Evolutionary conservation across 2,329 filamentous ascomycete genomes (phyloP), one percentile per base, ranked within the genome.

Genomic region (Endothia cerciana): DNA sequence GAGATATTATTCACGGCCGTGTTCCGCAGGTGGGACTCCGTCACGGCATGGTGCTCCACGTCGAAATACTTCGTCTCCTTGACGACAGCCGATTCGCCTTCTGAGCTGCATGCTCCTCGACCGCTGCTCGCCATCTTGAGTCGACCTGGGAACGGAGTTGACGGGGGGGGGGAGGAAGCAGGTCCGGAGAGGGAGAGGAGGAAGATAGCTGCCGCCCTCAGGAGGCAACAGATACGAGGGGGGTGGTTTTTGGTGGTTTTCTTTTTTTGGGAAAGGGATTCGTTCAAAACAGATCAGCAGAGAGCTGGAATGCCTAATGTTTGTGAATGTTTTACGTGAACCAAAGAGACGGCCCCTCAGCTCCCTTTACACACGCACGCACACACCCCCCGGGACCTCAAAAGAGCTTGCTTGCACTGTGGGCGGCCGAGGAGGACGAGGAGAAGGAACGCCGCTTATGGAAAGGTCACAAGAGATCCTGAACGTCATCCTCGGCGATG

Each of bases 1-100:
- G 85, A 82, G 70, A 93, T 87, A 71, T 77, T 86, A 36, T 82
- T 80, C 49, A 94, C 86, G 0, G 84, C 84, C 19, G 84, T 83
- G 77, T 93, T 93, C 55, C 80, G 77, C 28, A 91, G 78, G 70
- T 89, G 84, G 56, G 82, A 81, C 55, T 79, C 76, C 25, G 73
- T 72, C n/a, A 73, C 71, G 58, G 69, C 63, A 10, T 66, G 38
- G 62, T 71, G 68, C 62, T 79, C 77, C n/a, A 75, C 28, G 59
- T 77, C 75, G 15, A 69, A 51, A 30, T 56, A 58, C 41, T 41
- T 60, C 25, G 58, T 60, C 60, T 47, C 49, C 28, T 71, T 71
- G 47, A 25, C 36, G 8, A 25, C 36, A 11, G 33, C 66, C 7
- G 53, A 67, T 4, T 72, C 69, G 45, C 65, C 60, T 4, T 66